Percentiles rank a stretch among this genome's conserved stretches.
These are phyloP conservation scores for Arxiozyma bovina DNA, from an alignment of 1,139 yeast species.

Conservation along the genomic window DNA sequence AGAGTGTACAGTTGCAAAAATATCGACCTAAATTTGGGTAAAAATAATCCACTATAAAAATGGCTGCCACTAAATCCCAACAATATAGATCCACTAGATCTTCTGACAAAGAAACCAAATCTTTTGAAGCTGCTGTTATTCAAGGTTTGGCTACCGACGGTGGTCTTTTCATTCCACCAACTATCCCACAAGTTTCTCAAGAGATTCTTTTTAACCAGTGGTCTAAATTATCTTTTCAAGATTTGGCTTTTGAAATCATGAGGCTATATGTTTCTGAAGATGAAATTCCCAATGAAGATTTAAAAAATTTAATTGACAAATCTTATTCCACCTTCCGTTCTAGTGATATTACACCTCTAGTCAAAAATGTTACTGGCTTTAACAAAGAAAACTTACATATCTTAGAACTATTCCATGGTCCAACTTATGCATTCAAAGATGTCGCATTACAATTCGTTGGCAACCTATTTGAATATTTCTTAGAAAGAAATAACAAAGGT, in stretches of 20 bases:
- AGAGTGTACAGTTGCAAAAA: not conserved
- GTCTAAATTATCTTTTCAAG: conserved; percentile 69
- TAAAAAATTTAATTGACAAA: conserved; percentile 49
- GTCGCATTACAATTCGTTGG: conserved; percentile 98
- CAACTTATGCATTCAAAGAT: conserved; percentile 97
- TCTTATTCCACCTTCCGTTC: conserved; percentile 88
- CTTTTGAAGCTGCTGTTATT: conserved; percentile 89
- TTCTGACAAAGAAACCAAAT: conserved; percentile 42
- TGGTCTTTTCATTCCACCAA: conserved; percentile 83
- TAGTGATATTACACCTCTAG: conserved; percentile 78
- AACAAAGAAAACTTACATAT: conserved; percentile 55
- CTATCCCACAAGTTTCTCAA: conserved; percentile 59
- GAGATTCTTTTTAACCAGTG: conserved; percentile 52
- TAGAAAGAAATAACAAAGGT: conserved; percentile 63
- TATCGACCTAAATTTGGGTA: not conserved
- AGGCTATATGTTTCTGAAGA: conserved; percentile 58
- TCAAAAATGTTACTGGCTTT: conserved; percentile 43
- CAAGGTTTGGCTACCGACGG: conserved; percentile 95
- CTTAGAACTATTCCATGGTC: conserved; percentile 94
- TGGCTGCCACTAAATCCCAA: conserved; percentile 36
- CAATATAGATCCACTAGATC: conserved; percentile 86
- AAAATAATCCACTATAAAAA: conserved; percentile 2
- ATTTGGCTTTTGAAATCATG: conserved; percentile 79
- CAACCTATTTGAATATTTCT: conserved; percentile 85
- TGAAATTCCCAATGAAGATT: conserved; percentile 68